phyloP scores from a whole-genome alignment of 148 eudicot species.

The Simmondsia chinensis region DNA sequence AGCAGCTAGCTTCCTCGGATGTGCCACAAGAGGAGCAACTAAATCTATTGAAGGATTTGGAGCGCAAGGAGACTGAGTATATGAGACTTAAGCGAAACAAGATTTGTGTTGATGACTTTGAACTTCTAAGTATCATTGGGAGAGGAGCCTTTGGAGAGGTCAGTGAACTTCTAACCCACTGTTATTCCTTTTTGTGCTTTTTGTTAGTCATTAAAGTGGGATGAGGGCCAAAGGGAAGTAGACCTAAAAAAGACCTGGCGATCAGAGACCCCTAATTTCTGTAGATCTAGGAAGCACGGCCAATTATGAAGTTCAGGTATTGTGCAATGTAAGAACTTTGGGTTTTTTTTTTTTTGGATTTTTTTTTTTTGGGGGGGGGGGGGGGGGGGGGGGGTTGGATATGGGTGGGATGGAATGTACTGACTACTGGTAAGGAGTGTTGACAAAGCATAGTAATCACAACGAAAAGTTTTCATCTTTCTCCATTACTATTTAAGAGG shows the following conservation, averaged over 20 bases:
- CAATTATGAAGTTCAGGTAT: neutral
- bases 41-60: slow-evolving; percentile 50
- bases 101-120: slow-evolving; percentile 53
- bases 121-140: slow-evolving; percentile 48
- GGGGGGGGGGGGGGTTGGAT: too few relatives aligned
- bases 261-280: neutral
- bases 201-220: too few relatives aligned
- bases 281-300: neutral
- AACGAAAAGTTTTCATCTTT: too few relatives aligned
- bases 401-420: too few relatives aligned
- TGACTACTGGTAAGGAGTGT: too few relatives aligned
- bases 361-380: too few relatives aligned
- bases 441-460: too few relatives aligned
- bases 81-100: slow-evolving; percentile 51
- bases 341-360: too few relatives aligned
- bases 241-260: too few relatives aligned
- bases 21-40: slow-evolving; percentile 46
- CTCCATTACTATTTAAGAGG: too few relatives aligned
- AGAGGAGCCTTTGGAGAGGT: slow-evolving; percentile 85
- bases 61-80: slow-evolving; percentile 56
- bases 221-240: too few relatives aligned
- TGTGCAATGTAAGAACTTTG: neutral
- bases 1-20: slow-evolving; percentile 26
- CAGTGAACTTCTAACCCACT: neutral
- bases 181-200: too few relatives aligned